Evolutionary conservation across 805 yeast species (phyloP), one percentile per base, ranked within the genome.

Genomic region (Candida oleophila): DNA sequence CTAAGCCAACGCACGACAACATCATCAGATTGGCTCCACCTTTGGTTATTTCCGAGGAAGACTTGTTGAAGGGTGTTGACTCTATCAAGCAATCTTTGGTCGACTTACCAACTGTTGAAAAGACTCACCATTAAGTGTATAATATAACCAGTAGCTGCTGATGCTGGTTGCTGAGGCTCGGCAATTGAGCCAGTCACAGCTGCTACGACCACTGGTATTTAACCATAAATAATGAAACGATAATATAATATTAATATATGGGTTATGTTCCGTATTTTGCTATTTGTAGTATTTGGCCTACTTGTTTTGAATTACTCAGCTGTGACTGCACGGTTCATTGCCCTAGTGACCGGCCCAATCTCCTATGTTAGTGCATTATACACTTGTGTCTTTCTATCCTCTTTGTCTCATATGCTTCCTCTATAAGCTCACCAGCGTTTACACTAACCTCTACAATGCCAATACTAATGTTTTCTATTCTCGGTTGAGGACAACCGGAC

Each of bases 21-120:
- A 91, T 92, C 59, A 91, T 92, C 63, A 85, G 98, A 75, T 76
- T 92, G 65, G 97, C 98, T 9, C 98, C 98, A 48, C 97, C 98
- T 20, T 75, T 92, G 65, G 95, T 90, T 36, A 92, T 92, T 54
- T 80, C 91, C 28, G 85, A 90, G 63, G 92, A 85, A 59, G 97
- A 92, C 62, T 74, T 92, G 60, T 67, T 81, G 54, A 83, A 80
- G 69, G 97, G 97, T 60, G 85, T 90, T 45, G 85, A 80, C 12
- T 76, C 85, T 41, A 91, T 92, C 57, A 76, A 76, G 65, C 59
- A 74, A 54, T 74, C 88, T 15, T 76, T 89, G 59, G 64, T 61
- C 42, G 64, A 67, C 46, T 73, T 83, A 61, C 84, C 85, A 62
- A 77, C 64, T 48, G 85, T 73, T 49, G 71, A 71, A 53, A 77